phyloP scores from a whole-genome alignment of 2,329 filamentous ascomycete genomes.

The Elsinoe batatas region DNA sequence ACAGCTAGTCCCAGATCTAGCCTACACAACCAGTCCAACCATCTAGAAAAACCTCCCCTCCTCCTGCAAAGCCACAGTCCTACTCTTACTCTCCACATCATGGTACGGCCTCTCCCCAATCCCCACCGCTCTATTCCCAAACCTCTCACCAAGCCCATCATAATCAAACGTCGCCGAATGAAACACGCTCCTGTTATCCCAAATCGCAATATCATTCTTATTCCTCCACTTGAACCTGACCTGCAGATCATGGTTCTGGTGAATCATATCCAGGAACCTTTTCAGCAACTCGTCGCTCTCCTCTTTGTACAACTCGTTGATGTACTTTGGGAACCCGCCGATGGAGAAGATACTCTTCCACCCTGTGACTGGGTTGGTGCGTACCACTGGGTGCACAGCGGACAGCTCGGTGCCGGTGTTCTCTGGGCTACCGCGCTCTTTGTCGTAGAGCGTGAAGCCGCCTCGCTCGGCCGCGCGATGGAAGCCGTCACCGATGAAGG shows the following conservation, averaged over 20 bases:
- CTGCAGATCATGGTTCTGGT: conserved; percentile 43
- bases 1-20: neutral
- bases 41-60: neutral
- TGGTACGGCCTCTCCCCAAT: conserved; percentile 48
- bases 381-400: conserved; percentile 46
- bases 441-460: conserved; percentile 37
- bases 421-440: conserved; percentile 42
- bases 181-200: conserved; percentile 55
- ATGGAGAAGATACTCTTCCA: conserved; percentile 49
- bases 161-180: conserved; percentile 57
- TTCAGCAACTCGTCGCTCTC: conserved; percentile 36
- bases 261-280: conserved; percentile 33
- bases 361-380: conserved; percentile 54
- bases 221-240: conserved; percentile 42
- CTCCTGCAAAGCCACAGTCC: conserved; percentile 32
- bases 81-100: conserved; percentile 41
- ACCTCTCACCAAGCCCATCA: conserved; percentile 41
- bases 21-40: neutral
- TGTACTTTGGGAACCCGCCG: conserved; percentile 27
- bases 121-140: conserved; percentile 45
- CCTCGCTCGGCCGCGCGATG: conserved; percentile 31
- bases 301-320: conserved; percentile 36
- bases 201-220: conserved; percentile 47
- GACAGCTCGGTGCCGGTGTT: conserved; percentile 44
- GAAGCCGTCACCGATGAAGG: conserved; percentile 25